Conservation (phyloP, 495 filamentous ascomycete genomes). For the Aspergillus biplanus region DNA sequence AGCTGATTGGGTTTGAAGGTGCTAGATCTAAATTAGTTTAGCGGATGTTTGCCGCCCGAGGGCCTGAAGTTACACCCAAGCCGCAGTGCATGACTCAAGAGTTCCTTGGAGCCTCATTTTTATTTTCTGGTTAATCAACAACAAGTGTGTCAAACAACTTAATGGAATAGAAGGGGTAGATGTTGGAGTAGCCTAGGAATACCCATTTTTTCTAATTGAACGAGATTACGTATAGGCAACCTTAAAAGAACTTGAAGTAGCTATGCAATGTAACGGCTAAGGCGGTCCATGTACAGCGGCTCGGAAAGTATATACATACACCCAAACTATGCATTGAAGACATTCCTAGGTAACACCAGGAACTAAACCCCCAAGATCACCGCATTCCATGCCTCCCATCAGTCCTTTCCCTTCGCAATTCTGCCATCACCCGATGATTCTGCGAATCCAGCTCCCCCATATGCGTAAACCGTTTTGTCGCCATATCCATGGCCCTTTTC, state of each 20-base stretch:
- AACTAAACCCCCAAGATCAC: neutral
- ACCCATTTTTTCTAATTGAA: neutral
- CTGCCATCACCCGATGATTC: neutral
- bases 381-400: neutral
- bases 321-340: neutral
- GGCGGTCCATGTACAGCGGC: neutral
- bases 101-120: too few relatives aligned
- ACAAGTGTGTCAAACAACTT: too few relatives aligned
- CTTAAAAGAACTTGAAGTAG: neutral
- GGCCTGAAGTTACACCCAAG: too few relatives aligned
- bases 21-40: too few relatives aligned
- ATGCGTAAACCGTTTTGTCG: neutral
- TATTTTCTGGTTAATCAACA: too few relatives aligned
- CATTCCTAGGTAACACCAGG: neutral
- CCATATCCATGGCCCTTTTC: neutral
- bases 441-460: neutral
- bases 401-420: neutral
- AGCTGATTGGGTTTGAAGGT: too few relatives aligned
- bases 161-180: too few relatives aligned
- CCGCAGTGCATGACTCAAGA: too few relatives aligned
- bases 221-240: neutral
- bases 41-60: too few relatives aligned
- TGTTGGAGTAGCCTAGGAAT: too few relatives aligned
- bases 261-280: neutral
- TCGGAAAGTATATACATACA: neutral